These are phyloP conservation scores for Luvunga scandens DNA, from an alignment of 345 rosid species.

Conservation along the genomic window DNA sequence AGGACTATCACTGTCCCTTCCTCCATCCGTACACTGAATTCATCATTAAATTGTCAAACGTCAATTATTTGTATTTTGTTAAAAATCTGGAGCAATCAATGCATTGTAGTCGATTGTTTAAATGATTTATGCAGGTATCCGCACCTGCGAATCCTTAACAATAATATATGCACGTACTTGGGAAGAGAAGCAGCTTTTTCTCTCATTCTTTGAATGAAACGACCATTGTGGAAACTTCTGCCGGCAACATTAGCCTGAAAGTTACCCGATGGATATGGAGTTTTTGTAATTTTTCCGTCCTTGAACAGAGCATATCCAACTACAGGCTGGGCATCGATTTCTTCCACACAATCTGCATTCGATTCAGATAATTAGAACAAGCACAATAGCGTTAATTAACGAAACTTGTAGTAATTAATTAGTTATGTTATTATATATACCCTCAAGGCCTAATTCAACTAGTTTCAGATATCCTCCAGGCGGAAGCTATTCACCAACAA, in stretches of 20 bases:
- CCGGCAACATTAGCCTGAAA: conserved; percentile 18
- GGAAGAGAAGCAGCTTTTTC: conserved; percentile 47
- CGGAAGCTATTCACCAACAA: conserved; percentile 63
- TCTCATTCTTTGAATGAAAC: conserved; percentile 50
- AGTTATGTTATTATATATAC: conserved; percentile 19
- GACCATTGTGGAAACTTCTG: conserved; percentile 53
- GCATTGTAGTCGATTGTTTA: too few species aligned
- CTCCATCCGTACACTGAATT: conserved; percentile 1
- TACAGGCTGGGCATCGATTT: not conserved
- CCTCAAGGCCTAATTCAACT: conserved; percentile 52
- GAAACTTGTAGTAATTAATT: too few species aligned
- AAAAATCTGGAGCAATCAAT: too few species aligned
- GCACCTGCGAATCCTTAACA: too few species aligned
- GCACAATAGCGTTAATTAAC: too few species aligned
- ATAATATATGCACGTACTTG: conserved; percentile 20
- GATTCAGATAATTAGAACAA: not conserved
- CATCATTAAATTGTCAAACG: not conserved
- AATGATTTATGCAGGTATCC: too few species aligned
- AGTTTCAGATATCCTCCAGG: conserved; percentile 65
- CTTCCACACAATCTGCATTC: not conserved
- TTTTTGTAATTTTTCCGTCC: not conserved
- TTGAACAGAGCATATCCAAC: not conserved
- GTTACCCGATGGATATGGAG: not conserved
- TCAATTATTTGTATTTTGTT: too few species aligned
- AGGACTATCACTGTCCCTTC: conserved; percentile 6